Evolutionary conservation across 2,329 filamentous ascomycete species (phyloP).

Genomic region (Trichophyton schoenleinii): DNA sequence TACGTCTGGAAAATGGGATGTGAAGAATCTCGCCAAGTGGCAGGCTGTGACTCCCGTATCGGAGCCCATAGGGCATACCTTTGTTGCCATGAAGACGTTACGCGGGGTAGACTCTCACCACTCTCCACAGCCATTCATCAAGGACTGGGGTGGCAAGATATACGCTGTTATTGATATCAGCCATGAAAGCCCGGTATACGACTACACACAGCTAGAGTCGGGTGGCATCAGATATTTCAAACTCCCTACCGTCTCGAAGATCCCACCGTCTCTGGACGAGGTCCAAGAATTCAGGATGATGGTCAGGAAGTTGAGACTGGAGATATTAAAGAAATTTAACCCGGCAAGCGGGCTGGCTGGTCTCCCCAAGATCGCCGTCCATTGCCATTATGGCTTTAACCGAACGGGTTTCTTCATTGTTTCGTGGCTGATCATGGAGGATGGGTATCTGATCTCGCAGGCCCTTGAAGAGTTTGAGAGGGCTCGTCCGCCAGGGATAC

Average conservation of each 20-base stretch:
- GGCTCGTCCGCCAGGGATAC: slow-evolving; percentile 67
- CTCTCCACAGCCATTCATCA: slow-evolving; percentile 59
- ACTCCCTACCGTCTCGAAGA: slow-evolving; percentile 82
- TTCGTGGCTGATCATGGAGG: slow-evolving; percentile 75
- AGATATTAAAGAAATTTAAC: slow-evolving; percentile 27
- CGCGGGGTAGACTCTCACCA: slow-evolving; percentile 78
- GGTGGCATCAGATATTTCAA: slow-evolving; percentile 65
- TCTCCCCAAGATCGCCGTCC: slow-evolving; percentile 52
- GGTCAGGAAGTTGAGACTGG: slow-evolving; percentile 47
- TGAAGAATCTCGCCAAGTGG: slow-evolving; percentile 94
- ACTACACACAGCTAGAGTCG: slow-evolving; percentile 56
- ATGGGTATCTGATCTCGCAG: slow-evolving; percentile 57
- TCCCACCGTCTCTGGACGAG: slow-evolving; percentile 58
- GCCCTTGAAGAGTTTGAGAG: slow-evolving; percentile 67
- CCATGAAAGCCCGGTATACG: slow-evolving; percentile 81
- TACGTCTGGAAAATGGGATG: slow-evolving; percentile 90
- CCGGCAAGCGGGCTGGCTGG: slow-evolving; percentile 17
- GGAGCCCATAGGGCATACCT: slow-evolving; percentile 61
- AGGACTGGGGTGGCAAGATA: slow-evolving; percentile 53
- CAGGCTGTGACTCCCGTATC: slow-evolving; percentile 66
- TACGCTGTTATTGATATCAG: slow-evolving; percentile 80
- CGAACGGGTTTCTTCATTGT: slow-evolving; percentile 84
- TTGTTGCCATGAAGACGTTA: slow-evolving; percentile 85
- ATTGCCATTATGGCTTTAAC: slow-evolving; percentile 95
- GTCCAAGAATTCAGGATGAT: slow-evolving; percentile 47